Evolutionary conservation across 2,329 filamentous ascomycete species (phyloP).

Genomic region (Fusarium foetens): DNA sequence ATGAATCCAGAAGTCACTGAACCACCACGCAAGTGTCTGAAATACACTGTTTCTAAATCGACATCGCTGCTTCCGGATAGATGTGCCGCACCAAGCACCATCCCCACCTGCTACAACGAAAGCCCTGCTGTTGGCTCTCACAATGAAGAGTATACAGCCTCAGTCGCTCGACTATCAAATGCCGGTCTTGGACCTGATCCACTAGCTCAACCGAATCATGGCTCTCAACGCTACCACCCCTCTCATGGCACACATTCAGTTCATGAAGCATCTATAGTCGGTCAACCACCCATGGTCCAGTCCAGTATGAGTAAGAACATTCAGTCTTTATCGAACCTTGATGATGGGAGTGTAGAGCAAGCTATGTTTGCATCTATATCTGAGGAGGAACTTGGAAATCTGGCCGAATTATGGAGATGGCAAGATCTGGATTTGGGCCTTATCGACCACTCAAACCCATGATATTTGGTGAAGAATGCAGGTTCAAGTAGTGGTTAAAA

Average conservation of each 20-base stretch:
- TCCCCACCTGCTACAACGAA: background rate
- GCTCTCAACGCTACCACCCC: background rate
- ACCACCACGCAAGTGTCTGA: background rate
- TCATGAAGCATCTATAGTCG: background rate
- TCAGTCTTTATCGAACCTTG: background rate
- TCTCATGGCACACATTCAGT: fast-evolving
- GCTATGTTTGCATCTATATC: background rate
- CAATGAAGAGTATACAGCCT: background rate
- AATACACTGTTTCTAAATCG: background rate
- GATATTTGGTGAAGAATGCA: background rate
- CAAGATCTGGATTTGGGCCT: background rate
- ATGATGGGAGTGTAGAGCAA: background rate
- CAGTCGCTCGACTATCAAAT: background rate
- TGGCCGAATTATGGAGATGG: background rate
- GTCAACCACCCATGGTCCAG: background rate
- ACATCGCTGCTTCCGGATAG: background rate
- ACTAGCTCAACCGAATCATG: fast-evolving
- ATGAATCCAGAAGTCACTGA: background rate
- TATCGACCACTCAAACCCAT: background rate
- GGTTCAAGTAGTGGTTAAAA: background rate
- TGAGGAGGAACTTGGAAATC: background rate
- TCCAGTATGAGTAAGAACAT: background rate
- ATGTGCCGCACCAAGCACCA: background rate
- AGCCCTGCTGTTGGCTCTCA: background rate
- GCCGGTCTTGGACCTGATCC: background rate